Evolutionary conservation across 2,329 filamentous ascomycete genomes (phyloP).

Genomic region (Cladophialophora immunda): DNA sequence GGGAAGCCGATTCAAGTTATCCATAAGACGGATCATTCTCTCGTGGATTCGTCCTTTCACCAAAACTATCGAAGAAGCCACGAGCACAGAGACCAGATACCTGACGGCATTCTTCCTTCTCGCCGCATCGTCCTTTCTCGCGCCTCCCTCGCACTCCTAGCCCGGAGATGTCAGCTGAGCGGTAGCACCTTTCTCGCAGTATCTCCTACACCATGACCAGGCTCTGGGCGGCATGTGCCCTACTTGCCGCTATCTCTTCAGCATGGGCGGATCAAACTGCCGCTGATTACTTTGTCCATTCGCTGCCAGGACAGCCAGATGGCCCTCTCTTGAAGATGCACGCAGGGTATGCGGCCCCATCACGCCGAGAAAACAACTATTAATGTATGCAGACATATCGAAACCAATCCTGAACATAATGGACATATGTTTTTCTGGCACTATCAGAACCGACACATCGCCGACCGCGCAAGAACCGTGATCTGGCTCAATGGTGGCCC

Average conservation of each 20-base stretch:
- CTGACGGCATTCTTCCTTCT: not conserved
- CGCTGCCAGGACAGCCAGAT: constrained; percentile 82
- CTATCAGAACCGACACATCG: constrained; percentile 94
- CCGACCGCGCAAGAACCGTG: constrained; percentile 86
- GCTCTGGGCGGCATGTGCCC: constrained; percentile 27
- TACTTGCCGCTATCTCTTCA: constrained; percentile 15
- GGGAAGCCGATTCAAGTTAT: not conserved
- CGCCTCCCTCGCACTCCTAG: not conserved
- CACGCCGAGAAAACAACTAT: not conserved
- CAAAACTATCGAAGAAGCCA: not conserved
- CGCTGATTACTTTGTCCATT: constrained; percentile 88
- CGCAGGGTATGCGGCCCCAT: constrained; percentile 75
- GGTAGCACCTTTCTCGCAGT: constrained; percentile 17
- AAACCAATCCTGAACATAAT: constrained; percentile 83
- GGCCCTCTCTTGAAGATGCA: constrained; percentile 92
- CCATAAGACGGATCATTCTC: not conserved
- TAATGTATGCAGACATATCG: constrained; percentile 75
- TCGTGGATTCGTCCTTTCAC: not conserved
- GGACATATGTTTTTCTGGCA: constrained; percentile 99
- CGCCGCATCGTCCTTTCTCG: not conserved
- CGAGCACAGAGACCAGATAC: not conserved
- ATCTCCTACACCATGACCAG: constrained; percentile 24
- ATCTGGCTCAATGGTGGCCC: constrained; percentile 98
- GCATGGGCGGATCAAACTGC: constrained; percentile 64
- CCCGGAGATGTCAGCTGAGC: constrained; percentile 33